Conservation (phyloP, 192 early-diverging fungal genomes). For the Linnemannia schmuckeri region DNA sequence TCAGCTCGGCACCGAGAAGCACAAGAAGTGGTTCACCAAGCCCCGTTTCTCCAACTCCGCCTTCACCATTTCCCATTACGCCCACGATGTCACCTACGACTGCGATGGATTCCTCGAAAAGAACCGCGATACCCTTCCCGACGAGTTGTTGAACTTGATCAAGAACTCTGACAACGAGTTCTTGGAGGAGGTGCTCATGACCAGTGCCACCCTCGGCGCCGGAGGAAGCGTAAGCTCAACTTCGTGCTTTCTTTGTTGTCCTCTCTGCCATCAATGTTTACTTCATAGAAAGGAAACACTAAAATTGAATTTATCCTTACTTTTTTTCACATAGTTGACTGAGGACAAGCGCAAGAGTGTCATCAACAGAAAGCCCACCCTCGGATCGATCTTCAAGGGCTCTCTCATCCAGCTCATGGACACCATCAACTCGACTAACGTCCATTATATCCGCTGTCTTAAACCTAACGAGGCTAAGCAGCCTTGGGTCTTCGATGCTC, state of each 20-base stretch:
- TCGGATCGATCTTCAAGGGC: conserved; percentile 95
- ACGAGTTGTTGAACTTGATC: conserved; percentile 87
- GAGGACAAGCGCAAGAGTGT: conserved; percentile 67
- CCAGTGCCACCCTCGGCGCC: conserved; percentile 43
- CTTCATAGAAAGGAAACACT: too few relatives aligned
- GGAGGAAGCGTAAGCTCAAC: conserved; percentile 50
- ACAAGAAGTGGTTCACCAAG: conserved; percentile 88
- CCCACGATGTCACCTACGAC: conserved; percentile 94
- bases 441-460: conserved; percentile 99
- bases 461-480: conserved; percentile 97
- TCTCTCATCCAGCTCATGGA: conserved; percentile 97
- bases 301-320: not conserved
- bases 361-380: conserved; percentile 84
- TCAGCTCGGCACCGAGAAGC: conserved; percentile 76
- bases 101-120: conserved; percentile 98
- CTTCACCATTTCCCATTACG: conserved; percentile 97
- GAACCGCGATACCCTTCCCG: conserved; percentile 98
- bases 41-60: conserved; percentile 89
- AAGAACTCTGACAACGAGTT: conserved; percentile 84
- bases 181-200: conserved; percentile 80
- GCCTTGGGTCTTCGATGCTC: conserved; percentile 94
- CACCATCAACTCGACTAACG: conserved; percentile 92
- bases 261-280: not conserved
- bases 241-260: not conserved
- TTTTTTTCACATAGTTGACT: conserved; percentile 33